Evolutionary conservation across 2,329 filamentous ascomycete genomes (phyloP).

Genomic region (Penicillium sp.): DNA sequence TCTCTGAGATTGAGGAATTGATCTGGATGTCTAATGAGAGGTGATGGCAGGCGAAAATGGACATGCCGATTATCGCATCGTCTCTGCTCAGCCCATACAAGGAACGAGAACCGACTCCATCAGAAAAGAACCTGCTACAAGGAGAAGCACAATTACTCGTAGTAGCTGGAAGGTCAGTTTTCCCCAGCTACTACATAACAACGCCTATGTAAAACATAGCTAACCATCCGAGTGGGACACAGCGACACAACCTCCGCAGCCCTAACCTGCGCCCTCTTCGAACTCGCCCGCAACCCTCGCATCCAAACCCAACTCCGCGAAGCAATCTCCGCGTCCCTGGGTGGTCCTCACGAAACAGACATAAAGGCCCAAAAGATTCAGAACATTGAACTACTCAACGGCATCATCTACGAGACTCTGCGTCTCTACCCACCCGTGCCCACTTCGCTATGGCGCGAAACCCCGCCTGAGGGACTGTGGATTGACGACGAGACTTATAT

Average conservation of each 20-base stretch:
- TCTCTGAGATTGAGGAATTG: too few relatives aligned
- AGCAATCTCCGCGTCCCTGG: slow-evolving; percentile 26
- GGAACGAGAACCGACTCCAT: slow-evolving; percentile 10
- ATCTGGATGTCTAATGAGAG: too few relatives aligned
- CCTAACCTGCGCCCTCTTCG: slow-evolving; percentile 40
- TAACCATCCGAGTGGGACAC: slow-evolving; percentile 8
- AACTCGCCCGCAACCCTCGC: slow-evolving; percentile 27
- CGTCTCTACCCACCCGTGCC: slow-evolving; percentile 42
- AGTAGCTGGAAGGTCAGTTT: slow-evolving; percentile 23
- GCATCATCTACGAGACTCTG: slow-evolving; percentile 43
- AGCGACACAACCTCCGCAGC: slow-evolving; percentile 42
- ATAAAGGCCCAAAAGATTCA: background rate
- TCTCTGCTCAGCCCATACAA: slow-evolving; percentile 21
- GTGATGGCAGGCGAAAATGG: slow-evolving; percentile 11
- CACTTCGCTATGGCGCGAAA: slow-evolving; percentile 33
- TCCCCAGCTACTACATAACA: too few relatives aligned
- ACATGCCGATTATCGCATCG: slow-evolving; percentile 21
- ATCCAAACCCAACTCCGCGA: slow-evolving; percentile 28
- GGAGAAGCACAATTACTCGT: slow-evolving; percentile 26
- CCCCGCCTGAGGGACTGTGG: slow-evolving; percentile 33
- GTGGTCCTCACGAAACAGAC: background rate
- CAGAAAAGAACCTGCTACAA: slow-evolving; percentile 20
- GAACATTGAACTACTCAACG: slow-evolving; percentile 30
- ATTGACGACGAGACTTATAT: slow-evolving; percentile 30
- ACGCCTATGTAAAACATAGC: too few relatives aligned